These are phyloP conservation scores for Backusella liffmaniae DNA, from an alignment of 192 early-diverging fungal species.

Conservation along the genomic window DNA sequence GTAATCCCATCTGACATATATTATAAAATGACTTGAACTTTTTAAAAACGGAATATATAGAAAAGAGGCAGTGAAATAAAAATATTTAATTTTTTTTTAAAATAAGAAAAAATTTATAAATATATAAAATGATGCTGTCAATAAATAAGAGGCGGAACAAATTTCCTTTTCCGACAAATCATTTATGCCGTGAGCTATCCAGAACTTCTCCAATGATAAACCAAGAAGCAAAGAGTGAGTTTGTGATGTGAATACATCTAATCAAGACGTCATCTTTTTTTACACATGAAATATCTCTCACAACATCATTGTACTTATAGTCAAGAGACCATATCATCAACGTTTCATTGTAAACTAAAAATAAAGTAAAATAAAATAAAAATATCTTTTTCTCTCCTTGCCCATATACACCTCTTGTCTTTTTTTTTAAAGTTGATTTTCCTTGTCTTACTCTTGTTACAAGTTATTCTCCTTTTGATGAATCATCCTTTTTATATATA, in stretches of 20 bases:
- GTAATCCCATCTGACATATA: not conserved
- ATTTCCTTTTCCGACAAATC: not conserved
- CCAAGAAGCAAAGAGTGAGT: not conserved
- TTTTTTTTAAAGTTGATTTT: too few relatives aligned
- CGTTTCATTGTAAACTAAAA: too few relatives aligned
- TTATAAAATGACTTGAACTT: not conserved
- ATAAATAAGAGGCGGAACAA: not conserved
- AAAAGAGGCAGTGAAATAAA: not conserved
- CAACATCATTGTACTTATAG: too few relatives aligned
- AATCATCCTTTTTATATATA: too few relatives aligned
- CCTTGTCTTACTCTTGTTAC: too few relatives aligned
- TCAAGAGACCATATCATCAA: too few relatives aligned
- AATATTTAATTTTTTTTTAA: not conserved
- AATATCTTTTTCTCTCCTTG: too few relatives aligned
- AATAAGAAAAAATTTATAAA: too few relatives aligned
- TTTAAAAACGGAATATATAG: not conserved
- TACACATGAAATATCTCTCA: too few relatives aligned
- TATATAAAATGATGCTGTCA: not conserved
- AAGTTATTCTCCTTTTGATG: too few relatives aligned
- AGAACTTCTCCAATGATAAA: not conserved
- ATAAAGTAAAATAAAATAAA: too few relatives aligned
- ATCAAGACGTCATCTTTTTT: not conserved
- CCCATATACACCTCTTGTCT: too few relatives aligned
- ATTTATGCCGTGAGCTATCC: not conserved
- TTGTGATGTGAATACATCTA: not conserved